These are phyloP conservation scores for Royoungia palumana DNA, from an alignment of 768 basidiomycete genomes.

Conservation along the genomic window DNA sequence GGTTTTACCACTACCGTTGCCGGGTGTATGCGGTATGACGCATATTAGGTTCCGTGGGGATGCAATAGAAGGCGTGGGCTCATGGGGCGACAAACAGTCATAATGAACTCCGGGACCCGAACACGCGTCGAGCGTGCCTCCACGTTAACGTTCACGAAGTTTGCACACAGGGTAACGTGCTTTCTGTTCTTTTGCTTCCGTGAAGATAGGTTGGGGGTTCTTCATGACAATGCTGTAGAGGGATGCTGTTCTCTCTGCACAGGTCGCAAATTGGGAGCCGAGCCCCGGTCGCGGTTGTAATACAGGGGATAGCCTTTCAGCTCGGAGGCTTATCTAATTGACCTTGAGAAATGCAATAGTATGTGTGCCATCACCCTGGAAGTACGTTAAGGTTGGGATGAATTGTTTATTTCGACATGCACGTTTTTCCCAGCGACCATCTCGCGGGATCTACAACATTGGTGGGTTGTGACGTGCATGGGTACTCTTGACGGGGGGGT, in stretches of 20 bases:
- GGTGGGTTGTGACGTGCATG: slow-evolving; percentile 3
- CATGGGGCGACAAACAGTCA: slow-evolving; percentile 9
- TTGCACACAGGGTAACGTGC: too few species aligned
- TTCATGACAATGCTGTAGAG: slow-evolving; percentile 2
- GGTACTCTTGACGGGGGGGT: slow-evolving; percentile 12
- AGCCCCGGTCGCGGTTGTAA: slow-evolving; percentile 6
- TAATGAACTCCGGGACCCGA: slow-evolving; percentile 19
- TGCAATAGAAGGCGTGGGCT: neutral
- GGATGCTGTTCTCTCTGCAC: slow-evolving; percentile 10
- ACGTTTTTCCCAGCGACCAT: slow-evolving; percentile 7
- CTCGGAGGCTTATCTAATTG: slow-evolving; percentile 34
- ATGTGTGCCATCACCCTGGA: slow-evolving; percentile 3
- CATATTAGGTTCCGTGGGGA: slow-evolving; percentile 5
- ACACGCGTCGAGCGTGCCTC: neutral
- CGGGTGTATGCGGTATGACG: slow-evolving; percentile 1
- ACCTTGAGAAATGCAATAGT: slow-evolving; percentile 17
- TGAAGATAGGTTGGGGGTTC: neutral
- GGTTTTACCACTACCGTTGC: slow-evolving; percentile 2
- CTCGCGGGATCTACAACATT: slow-evolving; percentile 18
- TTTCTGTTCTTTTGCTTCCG: too few species aligned
- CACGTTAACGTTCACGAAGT: too few species aligned
- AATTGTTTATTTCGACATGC: slow-evolving; percentile 19
- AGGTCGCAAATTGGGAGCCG: slow-evolving; percentile 15
- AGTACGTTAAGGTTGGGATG: slow-evolving; percentile 21
- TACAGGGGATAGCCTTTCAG: slow-evolving; percentile 19